These are phyloP conservation scores for Cladophialophora psammophila DNA, from an alignment of 2,329 filamentous ascomycete genomes.

Conservation along the genomic window DNA sequence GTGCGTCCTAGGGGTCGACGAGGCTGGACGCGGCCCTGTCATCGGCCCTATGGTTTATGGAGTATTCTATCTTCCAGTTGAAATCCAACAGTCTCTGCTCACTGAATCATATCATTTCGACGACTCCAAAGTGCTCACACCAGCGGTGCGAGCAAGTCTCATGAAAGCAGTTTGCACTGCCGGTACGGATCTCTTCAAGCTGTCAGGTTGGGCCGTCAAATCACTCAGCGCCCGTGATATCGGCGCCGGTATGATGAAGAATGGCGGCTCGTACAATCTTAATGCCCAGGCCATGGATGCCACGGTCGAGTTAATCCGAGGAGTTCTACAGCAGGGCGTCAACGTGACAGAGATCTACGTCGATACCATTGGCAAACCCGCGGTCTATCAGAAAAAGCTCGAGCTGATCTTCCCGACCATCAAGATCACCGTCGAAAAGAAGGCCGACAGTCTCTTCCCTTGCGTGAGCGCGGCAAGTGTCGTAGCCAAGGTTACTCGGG, in stretches of 20 bases:
- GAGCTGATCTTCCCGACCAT: conserved; percentile 82
- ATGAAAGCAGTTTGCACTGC: conserved; percentile 75
- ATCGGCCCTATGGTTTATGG: conserved; percentile 76
- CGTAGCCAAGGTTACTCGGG: conserved; percentile 93
- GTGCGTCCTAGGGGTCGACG: conserved; percentile 88
- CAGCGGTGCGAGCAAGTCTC: conserved; percentile 76
- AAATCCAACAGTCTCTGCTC: conserved; percentile 74
- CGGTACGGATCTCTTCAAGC: conserved; percentile 62
- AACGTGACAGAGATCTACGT: conserved; percentile 91
- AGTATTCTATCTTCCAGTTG: conserved; percentile 73
- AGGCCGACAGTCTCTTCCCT: conserved; percentile 91
- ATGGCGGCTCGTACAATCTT: conserved; percentile 75
- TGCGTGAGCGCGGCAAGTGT: conserved; percentile 93
- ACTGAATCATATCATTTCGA: conserved; percentile 84
- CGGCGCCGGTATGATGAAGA: conserved; percentile 75
- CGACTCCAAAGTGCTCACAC: conserved; percentile 90
- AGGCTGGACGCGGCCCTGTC: conserved; percentile 93
- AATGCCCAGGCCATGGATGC: conserved; percentile 96
- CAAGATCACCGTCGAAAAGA: conserved; percentile 80
- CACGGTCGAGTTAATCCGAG: conserved; percentile 80
- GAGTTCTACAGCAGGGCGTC: conserved; percentile 77
- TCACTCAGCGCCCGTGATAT: conserved; percentile 86
- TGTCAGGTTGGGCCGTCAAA: conserved; percentile 84
- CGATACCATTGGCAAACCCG: conserved; percentile 88
- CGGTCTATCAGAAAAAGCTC: conserved; percentile 82